These are phyloP conservation scores for Cordyceps cicadae DNA, from an alignment of 2,329 filamentous ascomycete genomes.

Conservation along the genomic window DNA sequence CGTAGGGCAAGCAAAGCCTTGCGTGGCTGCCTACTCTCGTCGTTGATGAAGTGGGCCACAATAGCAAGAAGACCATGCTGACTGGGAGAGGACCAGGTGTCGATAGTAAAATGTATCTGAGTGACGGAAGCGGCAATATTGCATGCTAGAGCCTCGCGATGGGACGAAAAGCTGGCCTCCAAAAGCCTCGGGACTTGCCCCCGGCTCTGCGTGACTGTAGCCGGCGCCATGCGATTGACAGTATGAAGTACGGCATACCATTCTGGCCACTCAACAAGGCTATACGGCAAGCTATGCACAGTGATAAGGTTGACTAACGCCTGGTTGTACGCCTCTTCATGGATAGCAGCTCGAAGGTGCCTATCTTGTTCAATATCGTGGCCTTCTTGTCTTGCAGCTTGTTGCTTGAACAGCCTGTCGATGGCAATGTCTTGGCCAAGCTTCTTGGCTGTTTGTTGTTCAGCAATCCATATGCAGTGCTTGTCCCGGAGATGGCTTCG, in stretches of 20 bases:
- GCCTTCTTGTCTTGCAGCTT: background rate
- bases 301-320: background rate
- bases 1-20: background rate
- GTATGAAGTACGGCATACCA: background rate
- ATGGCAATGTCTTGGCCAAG: constrained; percentile 1
- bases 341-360: background rate
- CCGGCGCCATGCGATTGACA: background rate
- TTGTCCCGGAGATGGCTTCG: background rate
- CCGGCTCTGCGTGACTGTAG: background rate
- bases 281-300: background rate
- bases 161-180: background rate
- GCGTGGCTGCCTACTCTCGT: background rate
- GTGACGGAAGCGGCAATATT: background rate
- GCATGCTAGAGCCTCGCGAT: background rate
- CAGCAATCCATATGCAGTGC: background rate
- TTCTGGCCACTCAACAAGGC: background rate
- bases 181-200: background rate
- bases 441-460: constrained; percentile 1
- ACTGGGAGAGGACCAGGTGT: background rate
- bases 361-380: background rate
- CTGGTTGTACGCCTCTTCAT: background rate
- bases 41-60: background rate
- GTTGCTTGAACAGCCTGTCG: background rate
- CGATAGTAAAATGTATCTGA: background rate
- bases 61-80: background rate